Percentiles rank a stretch among this genome's conserved stretches.
Evolutionary conservation across 768 basidiomycete genomes (phyloP).

Genomic region (Tephrocybe sp.): DNA sequence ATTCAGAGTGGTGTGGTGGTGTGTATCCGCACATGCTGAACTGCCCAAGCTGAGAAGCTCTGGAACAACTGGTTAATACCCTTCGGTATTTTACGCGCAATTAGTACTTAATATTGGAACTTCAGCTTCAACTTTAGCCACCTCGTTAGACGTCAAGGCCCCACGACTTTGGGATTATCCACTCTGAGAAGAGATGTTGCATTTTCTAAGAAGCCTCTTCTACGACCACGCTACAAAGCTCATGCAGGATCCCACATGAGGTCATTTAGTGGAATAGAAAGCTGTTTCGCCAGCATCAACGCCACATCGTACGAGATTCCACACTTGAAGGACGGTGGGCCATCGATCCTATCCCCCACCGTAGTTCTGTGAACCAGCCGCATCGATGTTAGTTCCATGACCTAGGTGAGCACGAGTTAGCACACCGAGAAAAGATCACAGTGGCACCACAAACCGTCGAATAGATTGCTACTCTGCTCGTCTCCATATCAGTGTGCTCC

Average conservation of each 20-base stretch:
- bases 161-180: too few relatives aligned
- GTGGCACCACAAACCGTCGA: conserved; percentile 44
- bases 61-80: too few relatives aligned
- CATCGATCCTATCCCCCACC: conserved; percentile 60
- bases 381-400: conserved; percentile 62
- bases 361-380: conserved; percentile 67
- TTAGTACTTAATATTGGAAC: too few relatives aligned
- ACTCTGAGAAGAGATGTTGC: too few relatives aligned
- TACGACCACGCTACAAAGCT: too few relatives aligned
- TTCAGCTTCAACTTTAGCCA: too few relatives aligned
- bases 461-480: conserved; percentile 56
- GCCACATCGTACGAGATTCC: conserved; percentile 62
- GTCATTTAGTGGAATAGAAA: conserved; percentile 60
- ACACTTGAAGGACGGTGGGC: conserved; percentile 70
- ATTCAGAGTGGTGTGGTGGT: too few relatives aligned
- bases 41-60: too few relatives aligned
- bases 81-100: too few relatives aligned
- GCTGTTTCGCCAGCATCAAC: conserved; percentile 51
- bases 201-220: too few relatives aligned
- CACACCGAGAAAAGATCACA: background rate
- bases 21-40: too few relatives aligned
- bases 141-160: too few relatives aligned
- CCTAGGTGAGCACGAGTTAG: conserved; percentile 35
- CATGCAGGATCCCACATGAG: conserved; percentile 63
- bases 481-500: conserved; percentile 74